Conservation (phyloP, 2,329 filamentous ascomycete species). For the Zasmidium cellare region DNA sequence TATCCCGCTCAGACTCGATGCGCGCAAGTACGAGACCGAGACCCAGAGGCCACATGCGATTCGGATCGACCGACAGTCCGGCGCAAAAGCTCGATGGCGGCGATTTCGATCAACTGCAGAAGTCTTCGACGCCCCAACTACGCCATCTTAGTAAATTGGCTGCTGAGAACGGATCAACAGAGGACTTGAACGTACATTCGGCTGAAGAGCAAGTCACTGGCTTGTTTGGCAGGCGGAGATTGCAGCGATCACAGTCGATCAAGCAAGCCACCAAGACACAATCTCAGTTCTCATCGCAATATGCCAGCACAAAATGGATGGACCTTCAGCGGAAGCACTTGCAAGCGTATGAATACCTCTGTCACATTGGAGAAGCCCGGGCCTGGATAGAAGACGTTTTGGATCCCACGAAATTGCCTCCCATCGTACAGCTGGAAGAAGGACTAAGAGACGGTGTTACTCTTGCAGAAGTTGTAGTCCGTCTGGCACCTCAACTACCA, state of each 20-base stretch:
- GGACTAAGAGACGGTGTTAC: slow-evolving; percentile 90
- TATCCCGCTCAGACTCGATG: slow-evolving; percentile 39
- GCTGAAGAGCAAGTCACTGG: slow-evolving; percentile 84
- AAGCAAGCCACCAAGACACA: slow-evolving; percentile 51
- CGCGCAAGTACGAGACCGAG: slow-evolving; percentile 35
- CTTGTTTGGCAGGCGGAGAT: slow-evolving; percentile 75
- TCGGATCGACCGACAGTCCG: slow-evolving; percentile 29
- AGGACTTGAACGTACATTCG: slow-evolving; percentile 78
- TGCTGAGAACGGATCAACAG: slow-evolving; percentile 68
- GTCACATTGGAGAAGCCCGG: slow-evolving; percentile 97
- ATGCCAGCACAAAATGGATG: slow-evolving; percentile 92
- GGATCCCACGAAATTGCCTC: slow-evolving; percentile 73
- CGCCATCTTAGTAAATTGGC: slow-evolving; percentile 80
- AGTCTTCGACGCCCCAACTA: slow-evolving; percentile 86
- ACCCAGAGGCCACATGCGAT: slow-evolving; percentile 33
- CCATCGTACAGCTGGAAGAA: slow-evolving; percentile 92
- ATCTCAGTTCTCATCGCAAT: slow-evolving; percentile 34
- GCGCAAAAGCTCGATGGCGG: slow-evolving; percentile 36
- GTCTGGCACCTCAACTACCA: slow-evolving; percentile 74
- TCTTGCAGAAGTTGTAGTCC: slow-evolving; percentile 88
- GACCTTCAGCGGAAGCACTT: slow-evolving; percentile 96
- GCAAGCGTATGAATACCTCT: slow-evolving; percentile 96
- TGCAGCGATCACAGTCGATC: slow-evolving; percentile 67
- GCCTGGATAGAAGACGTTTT: slow-evolving; percentile 98
- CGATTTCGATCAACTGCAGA: slow-evolving; percentile 78